Conservation (phyloP, 148 eudicot species). For the Vaccinium corymbosum region DNA sequence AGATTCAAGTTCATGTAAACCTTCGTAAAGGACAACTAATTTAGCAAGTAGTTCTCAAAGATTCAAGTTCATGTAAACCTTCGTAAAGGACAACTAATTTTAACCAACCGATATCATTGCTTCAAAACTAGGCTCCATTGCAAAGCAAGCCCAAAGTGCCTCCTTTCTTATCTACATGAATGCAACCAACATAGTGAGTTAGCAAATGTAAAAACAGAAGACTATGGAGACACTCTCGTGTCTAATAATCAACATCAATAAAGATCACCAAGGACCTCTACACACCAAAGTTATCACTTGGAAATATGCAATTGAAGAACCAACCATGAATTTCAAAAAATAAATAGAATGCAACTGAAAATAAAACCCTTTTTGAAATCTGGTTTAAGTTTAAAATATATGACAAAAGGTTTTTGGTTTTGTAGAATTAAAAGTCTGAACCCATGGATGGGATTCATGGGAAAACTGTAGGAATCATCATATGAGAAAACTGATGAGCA, state of each 20-base stretch:
- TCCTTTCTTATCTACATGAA: constrained; percentile 86
- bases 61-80: neutral
- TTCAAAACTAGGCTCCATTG: constrained; percentile 78
- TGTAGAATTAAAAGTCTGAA: neutral
- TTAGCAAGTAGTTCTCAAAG: neutral
- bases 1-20: neutral
- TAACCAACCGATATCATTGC: constrained; percentile 87
- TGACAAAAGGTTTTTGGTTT: neutral
- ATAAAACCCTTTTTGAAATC: neutral
- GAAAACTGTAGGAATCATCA: neutral
- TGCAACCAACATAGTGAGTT: neutral
- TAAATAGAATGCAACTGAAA: neutral
- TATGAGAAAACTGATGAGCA: neutral
- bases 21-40: neutral
- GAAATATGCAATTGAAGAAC: neutral
- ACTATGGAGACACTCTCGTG: neutral
- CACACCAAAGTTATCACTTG: neutral
- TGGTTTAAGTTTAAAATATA: neutral
- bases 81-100: neutral
- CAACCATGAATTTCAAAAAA: neutral
- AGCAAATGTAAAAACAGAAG: constrained; percentile 1
- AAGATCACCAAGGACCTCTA: neutral
- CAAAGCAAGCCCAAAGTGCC: constrained; percentile 99
- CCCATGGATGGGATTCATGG: neutral
- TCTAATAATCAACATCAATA: neutral